Conservation (phyloP, 2,329 filamentous ascomycete genomes). For the Arthrobotrys megalospora region DNA sequence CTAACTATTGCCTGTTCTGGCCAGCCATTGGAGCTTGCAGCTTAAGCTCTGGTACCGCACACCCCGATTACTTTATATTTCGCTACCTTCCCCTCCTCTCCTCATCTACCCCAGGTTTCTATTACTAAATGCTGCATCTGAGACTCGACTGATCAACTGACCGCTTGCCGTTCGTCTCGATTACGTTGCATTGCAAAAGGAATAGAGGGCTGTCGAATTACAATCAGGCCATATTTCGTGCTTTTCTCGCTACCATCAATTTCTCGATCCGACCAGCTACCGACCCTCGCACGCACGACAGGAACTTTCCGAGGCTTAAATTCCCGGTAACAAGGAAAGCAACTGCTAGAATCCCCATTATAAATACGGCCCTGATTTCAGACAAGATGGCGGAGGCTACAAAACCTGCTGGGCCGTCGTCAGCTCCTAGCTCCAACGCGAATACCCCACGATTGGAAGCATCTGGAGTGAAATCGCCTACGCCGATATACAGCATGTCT, state of each 20-base stretch:
- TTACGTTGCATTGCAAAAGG: conserved; percentile 38
- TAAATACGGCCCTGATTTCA: conserved; percentile 20
- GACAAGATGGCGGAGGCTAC: conserved; percentile 45
- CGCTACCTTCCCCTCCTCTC: conserved; percentile 26
- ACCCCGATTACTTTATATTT: conserved; percentile 36
- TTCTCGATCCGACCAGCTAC: conserved; percentile 22
- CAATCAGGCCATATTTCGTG: conserved; percentile 20
- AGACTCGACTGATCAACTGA: conserved; percentile 52
- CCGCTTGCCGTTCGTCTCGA: conserved; percentile 43
- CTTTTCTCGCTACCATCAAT: conserved; percentile 12
- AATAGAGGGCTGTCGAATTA: conserved; percentile 21
- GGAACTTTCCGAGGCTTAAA: conserved; percentile 46
- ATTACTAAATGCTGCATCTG: conserved; percentile 48
- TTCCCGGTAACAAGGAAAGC: conserved; percentile 36
- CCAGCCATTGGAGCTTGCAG: conserved; percentile 18
- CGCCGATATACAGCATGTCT: conserved; percentile 58
- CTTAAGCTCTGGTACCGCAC: conserved; percentile 31
- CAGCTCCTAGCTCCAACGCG: conserved; percentile 35
- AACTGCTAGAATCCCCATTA: conserved; percentile 28
- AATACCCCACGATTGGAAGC: conserved; percentile 55
- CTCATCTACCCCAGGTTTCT: conserved; percentile 38
- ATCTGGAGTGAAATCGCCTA: conserved; percentile 59
- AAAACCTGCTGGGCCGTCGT: conserved; percentile 30
- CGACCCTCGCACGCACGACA: conserved; percentile 23
- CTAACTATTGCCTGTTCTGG: conserved; percentile 29